Percentiles rank a stretch among this genome's conserved stretches.
Evolutionary conservation across 176 grass and related monocot species (phyloP).

Genomic region (Cenchrus americanus): DNA sequence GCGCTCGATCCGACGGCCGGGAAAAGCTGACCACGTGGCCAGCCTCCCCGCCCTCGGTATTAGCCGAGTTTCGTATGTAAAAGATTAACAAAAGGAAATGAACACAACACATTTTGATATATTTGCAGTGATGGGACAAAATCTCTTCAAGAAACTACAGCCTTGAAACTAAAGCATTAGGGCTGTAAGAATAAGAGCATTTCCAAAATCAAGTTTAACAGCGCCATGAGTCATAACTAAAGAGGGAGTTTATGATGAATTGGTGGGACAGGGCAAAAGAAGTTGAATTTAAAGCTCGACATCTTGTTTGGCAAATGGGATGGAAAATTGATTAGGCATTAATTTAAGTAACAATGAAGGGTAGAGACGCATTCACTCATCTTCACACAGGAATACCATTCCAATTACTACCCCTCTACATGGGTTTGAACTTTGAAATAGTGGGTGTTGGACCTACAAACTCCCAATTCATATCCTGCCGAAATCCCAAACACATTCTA

Average conservation of each 20-base stretch:
- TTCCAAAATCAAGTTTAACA: conserved; percentile 5
- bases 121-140: neutral
- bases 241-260: neutral
- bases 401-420: neutral
- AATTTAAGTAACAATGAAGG: neutral
- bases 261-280: neutral
- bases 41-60: too few relatives aligned
- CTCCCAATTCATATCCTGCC: neutral
- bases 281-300: neutral
- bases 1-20: too few relatives aligned
- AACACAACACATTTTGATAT: neutral
- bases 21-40: too few relatives aligned
- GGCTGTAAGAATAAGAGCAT: neutral
- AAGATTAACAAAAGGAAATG: neutral
- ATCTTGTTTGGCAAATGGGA: neutral
- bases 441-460: neutral
- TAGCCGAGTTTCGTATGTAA: too few relatives aligned
- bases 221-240: conserved; percentile 1
- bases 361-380: neutral
- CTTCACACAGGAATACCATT: neutral
- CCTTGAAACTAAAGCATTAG: neutral
- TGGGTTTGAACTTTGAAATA: neutral
- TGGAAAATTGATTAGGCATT: neutral
- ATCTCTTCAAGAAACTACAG: neutral
- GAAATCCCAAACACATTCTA: neutral